Evolutionary conservation across 352 stramenopile species (phyloP).

Genomic region (Phytophthora cajani): DNA sequence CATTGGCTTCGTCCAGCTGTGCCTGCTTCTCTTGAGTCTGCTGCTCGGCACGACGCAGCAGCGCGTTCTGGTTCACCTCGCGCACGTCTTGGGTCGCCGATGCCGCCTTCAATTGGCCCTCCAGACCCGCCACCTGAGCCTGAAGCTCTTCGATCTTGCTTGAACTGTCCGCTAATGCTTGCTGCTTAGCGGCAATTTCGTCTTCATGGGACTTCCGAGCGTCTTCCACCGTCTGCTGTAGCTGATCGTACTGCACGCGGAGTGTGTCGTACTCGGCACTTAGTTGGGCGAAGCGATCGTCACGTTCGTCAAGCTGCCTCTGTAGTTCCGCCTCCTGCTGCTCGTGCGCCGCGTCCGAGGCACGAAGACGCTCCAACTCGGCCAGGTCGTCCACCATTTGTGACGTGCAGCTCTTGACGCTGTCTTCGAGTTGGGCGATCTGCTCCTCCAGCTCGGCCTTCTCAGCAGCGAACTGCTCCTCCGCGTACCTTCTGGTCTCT

Average conservation of each 20-base stretch:
- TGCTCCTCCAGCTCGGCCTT: conserved; percentile 63
- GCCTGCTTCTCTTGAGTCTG: conserved; percentile 43
- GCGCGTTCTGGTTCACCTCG: conserved; percentile 44
- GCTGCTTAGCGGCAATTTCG: conserved; percentile 29
- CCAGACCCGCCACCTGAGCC: conserved; percentile 25
- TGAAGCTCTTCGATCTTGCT: conserved; percentile 41
- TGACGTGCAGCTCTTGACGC: conserved; percentile 50
- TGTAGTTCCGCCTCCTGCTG: conserved; percentile 55
- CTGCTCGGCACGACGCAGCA: conserved; percentile 46
- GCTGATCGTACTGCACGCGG: conserved; percentile 41
- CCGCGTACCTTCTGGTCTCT: conserved; percentile 25
- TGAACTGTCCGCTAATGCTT: conserved; percentile 32
- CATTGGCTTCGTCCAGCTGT: conserved; percentile 38
- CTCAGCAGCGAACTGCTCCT: conserved; percentile 32
- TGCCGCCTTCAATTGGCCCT: conserved; percentile 31
- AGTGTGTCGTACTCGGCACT: conserved; percentile 62
- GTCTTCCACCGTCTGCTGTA: conserved; percentile 30
- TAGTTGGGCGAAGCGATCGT: conserved; percentile 62
- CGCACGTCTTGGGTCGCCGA: conserved; percentile 39
- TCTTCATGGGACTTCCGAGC: conserved; percentile 27
- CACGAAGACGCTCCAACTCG: conserved; percentile 61
- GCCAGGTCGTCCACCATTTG: conserved; percentile 58
- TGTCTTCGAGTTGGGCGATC: conserved; percentile 56
- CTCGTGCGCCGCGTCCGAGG: conserved; percentile 36
- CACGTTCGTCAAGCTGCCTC: conserved; percentile 59